Conservation (phyloP, 768 basidiomycete genomes). For the Phylloporus sp. region DNA sequence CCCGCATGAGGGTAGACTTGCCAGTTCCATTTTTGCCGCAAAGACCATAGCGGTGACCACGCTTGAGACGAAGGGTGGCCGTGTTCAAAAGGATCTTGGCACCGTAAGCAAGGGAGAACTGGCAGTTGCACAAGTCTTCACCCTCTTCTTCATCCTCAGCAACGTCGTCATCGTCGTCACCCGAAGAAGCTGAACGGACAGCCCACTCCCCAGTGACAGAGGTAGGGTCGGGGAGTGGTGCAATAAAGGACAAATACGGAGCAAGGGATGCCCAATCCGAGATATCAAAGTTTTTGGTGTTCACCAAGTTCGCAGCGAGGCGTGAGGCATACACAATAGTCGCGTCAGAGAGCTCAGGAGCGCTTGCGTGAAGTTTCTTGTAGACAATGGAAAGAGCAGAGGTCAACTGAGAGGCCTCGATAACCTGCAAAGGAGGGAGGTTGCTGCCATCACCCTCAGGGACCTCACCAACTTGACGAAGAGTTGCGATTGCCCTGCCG, state of each 20-base stretch:
- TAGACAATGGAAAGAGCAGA: conserved; percentile 70
- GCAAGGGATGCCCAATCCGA: conserved; percentile 82
- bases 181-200: conserved; percentile 83
- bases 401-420: conserved; percentile 64
- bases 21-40: conserved; percentile 99
- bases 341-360: conserved; percentile 55
- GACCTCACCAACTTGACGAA: conserved; percentile 92
- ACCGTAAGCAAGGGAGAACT: conserved; percentile 98
- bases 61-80: conserved; percentile 93
- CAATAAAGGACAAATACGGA: conserved; percentile 68
- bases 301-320: conserved; percentile 84
- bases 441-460: conserved; percentile 85
- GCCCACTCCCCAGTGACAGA: conserved; percentile 80
- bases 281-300: conserved; percentile 88
- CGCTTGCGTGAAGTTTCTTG: conserved; percentile 72
- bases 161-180: conserved; percentile 60
- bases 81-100: conserved; percentile 98
- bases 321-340: conserved; percentile 65
- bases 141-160: conserved; percentile 94
- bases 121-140: conserved; percentile 98
- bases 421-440: conserved; percentile 78
- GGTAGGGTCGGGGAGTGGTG: conserved; percentile 60
- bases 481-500: conserved; percentile 87
- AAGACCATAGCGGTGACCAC: conserved; percentile 97
- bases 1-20: conserved; percentile 92